A percentile compares a stretch with the other conserved stretches of the same genome.
These are phyloP conservation scores for Sanguinoderma infundibulare DNA, from an alignment of 1,284 basidiomycete species.

Conservation along the genomic window DNA sequence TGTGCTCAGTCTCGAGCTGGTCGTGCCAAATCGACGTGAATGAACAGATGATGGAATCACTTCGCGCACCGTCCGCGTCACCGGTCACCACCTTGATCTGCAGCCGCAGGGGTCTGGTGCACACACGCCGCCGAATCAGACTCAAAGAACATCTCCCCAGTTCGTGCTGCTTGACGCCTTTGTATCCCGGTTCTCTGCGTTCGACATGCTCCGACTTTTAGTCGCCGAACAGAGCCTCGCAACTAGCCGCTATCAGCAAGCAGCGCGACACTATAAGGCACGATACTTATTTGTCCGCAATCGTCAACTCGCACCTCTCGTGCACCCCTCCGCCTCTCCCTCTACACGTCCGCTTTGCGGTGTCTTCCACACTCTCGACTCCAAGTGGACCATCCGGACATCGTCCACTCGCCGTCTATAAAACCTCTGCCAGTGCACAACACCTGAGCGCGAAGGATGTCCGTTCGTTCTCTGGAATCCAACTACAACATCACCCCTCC, in stretches of 20 bases:
- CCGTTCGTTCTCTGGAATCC: constrained; percentile 1
- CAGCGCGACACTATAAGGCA: constrained; percentile 9
- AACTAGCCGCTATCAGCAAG: constrained; percentile 3
- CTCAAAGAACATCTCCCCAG: constrained; percentile 7
- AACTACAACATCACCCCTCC: background rate
- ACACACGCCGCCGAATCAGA: constrained; percentile 8
- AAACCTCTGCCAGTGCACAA: background rate
- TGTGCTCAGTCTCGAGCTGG: constrained; percentile 1
- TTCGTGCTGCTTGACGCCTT: constrained; percentile 4
- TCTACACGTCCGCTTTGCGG: background rate
- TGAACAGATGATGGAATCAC: background rate
- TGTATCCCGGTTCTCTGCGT: background rate
- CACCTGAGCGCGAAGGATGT: background rate
- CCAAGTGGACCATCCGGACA: background rate
- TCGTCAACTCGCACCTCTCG: background rate
- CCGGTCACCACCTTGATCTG: background rate
- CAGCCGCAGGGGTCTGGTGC: constrained; percentile 1
- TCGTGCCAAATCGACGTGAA: background rate
- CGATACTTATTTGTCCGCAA: background rate
- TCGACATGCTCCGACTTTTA: constrained; percentile 3
- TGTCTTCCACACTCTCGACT: background rate
- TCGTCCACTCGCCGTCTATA: background rate
- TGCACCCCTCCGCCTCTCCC: background rate
- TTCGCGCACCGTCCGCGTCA: constrained; percentile 1
- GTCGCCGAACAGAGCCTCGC: constrained; percentile 13